Base-by-base conservation (phyloP, 2,329 filamentous ascomycete genomes). In the Microsporum audouinii region DNA sequence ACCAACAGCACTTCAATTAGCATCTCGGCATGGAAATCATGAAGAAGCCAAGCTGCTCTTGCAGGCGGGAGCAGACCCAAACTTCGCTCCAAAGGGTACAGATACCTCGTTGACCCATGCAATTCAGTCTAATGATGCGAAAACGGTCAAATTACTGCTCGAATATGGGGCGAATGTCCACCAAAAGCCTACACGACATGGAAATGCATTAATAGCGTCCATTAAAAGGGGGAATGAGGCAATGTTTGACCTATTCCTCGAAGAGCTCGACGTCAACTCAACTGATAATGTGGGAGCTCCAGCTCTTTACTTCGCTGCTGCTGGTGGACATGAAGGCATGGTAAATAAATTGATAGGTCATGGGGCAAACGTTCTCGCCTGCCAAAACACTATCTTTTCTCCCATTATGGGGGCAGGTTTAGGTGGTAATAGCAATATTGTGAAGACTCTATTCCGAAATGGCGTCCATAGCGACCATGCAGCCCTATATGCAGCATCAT, bases 41-140 rank as follows among this genome's bases (percentile, higher is more conserved):
- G 75, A 81, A 0, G 84, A 96, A 45, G 88, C 88, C 0, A 82
- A 90, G 69, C 78, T 94, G 29, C 79, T 99, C 3, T 82, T 95
- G 43, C 82, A 87, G 57, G 86, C 88, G 23, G 89, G 89, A 1
- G 89, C 90, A 0, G 84, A 95, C 62, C 27, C 49, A 53, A 53
- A 53, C 31, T 34, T 53, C 14, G 27, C 14, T 3, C 49, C 49
- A 10, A 31, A 53, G 31, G 49, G 49, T 10, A 53, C 49, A 7
- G 49, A 53, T 12, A 14, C 27, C 33, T 27, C 49, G 5, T 33
- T 53, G 49, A 12, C 27, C 2, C 14, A 33, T 14, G 49, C 49
- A 53, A 53, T 53, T 34, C 29, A 34, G 49, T 53, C 49, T 53
- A 27, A 27, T 14, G 49, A 53, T n/a, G 27, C 27, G 17, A n/a